Base-by-base conservation (phyloP, 805 yeast genomes). In the Ogataea minuta region DNA sequence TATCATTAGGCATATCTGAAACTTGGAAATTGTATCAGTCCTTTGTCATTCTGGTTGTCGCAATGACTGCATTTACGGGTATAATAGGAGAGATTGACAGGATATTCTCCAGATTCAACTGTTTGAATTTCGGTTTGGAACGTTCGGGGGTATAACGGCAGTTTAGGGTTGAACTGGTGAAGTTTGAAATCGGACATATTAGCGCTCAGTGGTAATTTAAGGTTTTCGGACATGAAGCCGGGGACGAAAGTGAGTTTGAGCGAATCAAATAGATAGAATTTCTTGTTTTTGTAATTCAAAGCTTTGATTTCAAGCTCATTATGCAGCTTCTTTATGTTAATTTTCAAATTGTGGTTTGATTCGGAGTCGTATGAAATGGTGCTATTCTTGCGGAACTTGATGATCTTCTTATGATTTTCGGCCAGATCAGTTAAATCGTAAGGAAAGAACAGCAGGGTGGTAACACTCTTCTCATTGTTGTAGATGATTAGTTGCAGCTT, bases 191-290 rank as follows among this genome's bases (percentile, higher is more conserved):
- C 33, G 3, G 49, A 24, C 1, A 34, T 29, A 38, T 20, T 45
- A 20, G 43, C 28, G 28, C 43, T 41, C 12, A 53, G 29, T 6
- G 60, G 60, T 3, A 54, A 45, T 29, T 47, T 45, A 14, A 44
- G 39, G 23, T 51, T 49, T 24, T 47, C 46, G 46, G 36, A 44
- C n/a, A 39, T 38, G 16, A 34, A 44, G 9, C 49, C 49, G 1
- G 57, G 46, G 11, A 45, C 49, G 41, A 64, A 64, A 15, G 61
- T 48, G 3, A 63, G 41, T 21, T 56, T 59, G 37, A 63, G 41
- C 6, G 59, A 54, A 26, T 60, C 66, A 38, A 51, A 58, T 5
- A 63, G 24, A 30, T 60, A 59, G 31, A 42, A 53, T 14, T 41
- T 36, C 21, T 49, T 55, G 24, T 53, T 54, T 27, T 49, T 47